phyloP scores from a whole-genome alignment of 345 rosid species.

The Bretschneidera sinensis region DNA sequence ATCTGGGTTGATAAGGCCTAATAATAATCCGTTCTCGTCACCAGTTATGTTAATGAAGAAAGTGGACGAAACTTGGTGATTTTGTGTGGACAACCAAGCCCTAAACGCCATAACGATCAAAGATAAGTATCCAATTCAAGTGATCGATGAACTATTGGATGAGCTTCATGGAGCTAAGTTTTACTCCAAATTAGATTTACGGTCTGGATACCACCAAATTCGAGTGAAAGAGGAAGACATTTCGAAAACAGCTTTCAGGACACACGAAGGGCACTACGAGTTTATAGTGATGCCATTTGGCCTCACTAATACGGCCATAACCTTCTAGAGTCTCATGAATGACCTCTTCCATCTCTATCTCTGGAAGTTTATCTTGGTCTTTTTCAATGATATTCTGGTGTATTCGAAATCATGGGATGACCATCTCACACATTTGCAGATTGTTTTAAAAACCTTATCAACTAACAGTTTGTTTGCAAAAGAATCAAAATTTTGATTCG shows the following conservation, averaged over 20 bases:
- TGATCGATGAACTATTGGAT: not conserved
- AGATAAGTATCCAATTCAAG: not conserved
- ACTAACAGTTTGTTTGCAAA: no score
- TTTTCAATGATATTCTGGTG: no score
- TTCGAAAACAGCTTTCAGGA: no score
- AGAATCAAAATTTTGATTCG: not conserved
- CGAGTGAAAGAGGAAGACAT: no score
- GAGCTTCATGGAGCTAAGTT: not conserved
- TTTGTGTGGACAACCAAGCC: not conserved
- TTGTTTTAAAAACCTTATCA: no score
- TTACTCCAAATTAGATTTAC: not conserved
- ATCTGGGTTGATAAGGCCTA: not conserved
- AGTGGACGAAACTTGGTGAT: not conserved
- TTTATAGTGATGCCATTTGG: not conserved
- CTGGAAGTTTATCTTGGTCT: no score
- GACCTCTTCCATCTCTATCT: no score
- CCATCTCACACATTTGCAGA: no score
- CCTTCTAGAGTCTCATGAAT: not conserved
- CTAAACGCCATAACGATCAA: not conserved
- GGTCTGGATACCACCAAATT: no score
- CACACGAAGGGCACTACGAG: no score
- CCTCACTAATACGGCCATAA: not conserved
- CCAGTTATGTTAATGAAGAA: not conserved
- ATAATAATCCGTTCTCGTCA: not conserved
- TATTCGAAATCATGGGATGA: no score